Base-by-base conservation (phyloP, 2,329 filamentous ascomycete genomes). In the Fonsecaea pedrosoi region DNA sequence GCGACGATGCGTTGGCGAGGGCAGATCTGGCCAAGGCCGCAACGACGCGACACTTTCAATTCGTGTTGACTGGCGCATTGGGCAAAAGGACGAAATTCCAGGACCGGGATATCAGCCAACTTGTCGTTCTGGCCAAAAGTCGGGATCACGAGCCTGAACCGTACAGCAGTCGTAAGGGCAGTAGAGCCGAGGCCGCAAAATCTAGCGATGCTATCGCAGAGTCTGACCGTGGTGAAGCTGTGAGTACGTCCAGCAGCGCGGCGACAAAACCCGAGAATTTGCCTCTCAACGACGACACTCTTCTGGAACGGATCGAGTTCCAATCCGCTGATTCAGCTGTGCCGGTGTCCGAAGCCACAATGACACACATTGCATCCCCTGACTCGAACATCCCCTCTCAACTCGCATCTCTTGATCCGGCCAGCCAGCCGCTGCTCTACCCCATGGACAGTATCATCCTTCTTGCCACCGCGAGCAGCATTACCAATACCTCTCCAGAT, bases 371-470 rank as follows among this genome's bases (percentile, higher is more conserved):
- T n/a, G 74, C 82, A 35, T 76, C 82, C 32, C 79, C 83, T 5
- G 78, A 83, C 40, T 80, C 81, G 5, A 74, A 78, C 4, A 78
- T 97, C 0, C 88, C 93, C 0, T 68, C 82, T 1, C 79, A 83
- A 2, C 80, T 99, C 35, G 83, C 83, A 0, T 84, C 83, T 1
- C 77, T 98, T 18, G 86, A 91, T 50, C 91, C 94, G 0, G 88
- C 92, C 37, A 82, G 91, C 13, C 95, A 99, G 74, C 95, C 94
- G 1, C 86, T 91, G 67, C 84, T 99, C 0, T 84, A 89, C 3
- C 88, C 94, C 1, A 82, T 97, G 7, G 95, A 99, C 76, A 94
- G 96, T 30, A 92, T 96, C 60, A 94, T 96, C 32, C 84, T 99
- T 8, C 86, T 99, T 0, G 83, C 84, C 8, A 78, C 87, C 9